These are phyloP conservation scores for Basidiobolus meristosporus DNA, from an alignment of 371 early-diverging fungal genomes.

Conservation along the genomic window DNA sequence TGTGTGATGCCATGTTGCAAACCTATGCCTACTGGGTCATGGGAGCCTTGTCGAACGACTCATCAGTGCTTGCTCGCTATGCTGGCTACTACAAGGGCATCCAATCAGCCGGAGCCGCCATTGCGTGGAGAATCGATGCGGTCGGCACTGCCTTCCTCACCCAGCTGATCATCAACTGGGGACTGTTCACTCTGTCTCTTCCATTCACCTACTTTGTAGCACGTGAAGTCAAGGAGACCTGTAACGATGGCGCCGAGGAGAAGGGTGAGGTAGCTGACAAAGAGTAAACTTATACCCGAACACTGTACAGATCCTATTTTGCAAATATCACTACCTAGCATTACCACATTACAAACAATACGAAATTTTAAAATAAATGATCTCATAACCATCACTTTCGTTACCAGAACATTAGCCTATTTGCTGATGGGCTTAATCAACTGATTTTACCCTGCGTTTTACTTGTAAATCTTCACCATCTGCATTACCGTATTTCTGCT, in stretches of 20 bases:
- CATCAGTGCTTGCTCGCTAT: constrained; percentile 38
- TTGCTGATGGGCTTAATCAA: no score
- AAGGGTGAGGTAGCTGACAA: no score
- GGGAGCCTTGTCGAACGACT: constrained; percentile 54
- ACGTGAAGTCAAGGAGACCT: constrained; percentile 10
- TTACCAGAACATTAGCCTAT: no score
- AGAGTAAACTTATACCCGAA: no score
- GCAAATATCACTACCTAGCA: no score
- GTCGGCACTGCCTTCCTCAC: constrained; percentile 8
- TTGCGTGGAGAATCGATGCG: constrained; percentile 14
- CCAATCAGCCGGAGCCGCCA: constrained; percentile 20
- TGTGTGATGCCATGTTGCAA: constrained; percentile 49
- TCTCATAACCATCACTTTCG: no score
- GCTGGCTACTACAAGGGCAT: constrained; percentile 29
- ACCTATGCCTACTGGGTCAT: constrained; percentile 38
- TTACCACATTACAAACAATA: no score
- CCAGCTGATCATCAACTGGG: constrained; percentile 19
- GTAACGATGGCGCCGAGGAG: constrained; percentile 1
- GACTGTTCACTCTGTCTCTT: constrained; percentile 11
- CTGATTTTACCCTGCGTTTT: no score
- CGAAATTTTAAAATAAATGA: no score
- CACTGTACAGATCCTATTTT: no score
- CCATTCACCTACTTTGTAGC: constrained; percentile 12
- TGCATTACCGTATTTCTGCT: no score
- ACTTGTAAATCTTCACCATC: no score